Conservation (phyloP, 2,329 filamentous ascomycete genomes). For the Fusarium euwallaceae region DNA sequence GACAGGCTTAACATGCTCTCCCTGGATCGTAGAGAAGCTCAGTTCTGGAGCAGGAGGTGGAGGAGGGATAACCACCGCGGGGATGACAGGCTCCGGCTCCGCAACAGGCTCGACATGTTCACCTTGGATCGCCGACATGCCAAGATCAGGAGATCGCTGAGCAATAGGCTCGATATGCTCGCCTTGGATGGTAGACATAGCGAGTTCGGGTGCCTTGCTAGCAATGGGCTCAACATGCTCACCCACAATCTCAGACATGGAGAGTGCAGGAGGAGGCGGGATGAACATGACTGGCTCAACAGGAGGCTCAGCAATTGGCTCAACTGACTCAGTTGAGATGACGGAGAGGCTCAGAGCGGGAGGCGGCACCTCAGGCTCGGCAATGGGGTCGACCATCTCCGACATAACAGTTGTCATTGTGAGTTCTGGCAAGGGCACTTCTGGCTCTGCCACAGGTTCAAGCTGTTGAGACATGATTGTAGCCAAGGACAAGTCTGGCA, state of each 20-base stretch:
- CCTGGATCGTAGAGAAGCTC: constrained; percentile 39
- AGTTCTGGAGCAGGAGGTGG: constrained; percentile 30
- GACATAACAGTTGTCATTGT: constrained; percentile 36
- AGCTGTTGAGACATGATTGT: constrained; percentile 1
- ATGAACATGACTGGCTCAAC: constrained; percentile 44
- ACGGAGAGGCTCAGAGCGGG: constrained; percentile 29
- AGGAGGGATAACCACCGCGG: constrained; percentile 17
- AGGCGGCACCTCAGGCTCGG: constrained; percentile 19
- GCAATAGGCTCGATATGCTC: constrained; percentile 38
- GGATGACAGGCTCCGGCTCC: constrained; percentile 16
- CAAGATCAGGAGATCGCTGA: constrained; percentile 20
- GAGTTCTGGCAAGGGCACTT: constrained; percentile 38
- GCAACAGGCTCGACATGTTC: constrained; percentile 39
- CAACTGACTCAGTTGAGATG: constrained; percentile 44
- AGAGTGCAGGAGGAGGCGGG: constrained; percentile 32
- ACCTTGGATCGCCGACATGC: constrained; percentile 36
- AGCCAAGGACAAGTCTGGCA: not conserved
- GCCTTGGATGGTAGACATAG: constrained; percentile 38
- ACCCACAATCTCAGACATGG: constrained; percentile 29
- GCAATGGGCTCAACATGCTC: constrained; percentile 47
- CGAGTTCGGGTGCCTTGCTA: constrained; percentile 26
- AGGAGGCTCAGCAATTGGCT: constrained; percentile 39
- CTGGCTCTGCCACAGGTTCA: constrained; percentile 38
- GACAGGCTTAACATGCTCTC: constrained; percentile 39
- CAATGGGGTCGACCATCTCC: constrained; percentile 34